Conservation (phyloP, 495 filamentous ascomycete genomes). For the Penicillium riverlandense region DNA sequence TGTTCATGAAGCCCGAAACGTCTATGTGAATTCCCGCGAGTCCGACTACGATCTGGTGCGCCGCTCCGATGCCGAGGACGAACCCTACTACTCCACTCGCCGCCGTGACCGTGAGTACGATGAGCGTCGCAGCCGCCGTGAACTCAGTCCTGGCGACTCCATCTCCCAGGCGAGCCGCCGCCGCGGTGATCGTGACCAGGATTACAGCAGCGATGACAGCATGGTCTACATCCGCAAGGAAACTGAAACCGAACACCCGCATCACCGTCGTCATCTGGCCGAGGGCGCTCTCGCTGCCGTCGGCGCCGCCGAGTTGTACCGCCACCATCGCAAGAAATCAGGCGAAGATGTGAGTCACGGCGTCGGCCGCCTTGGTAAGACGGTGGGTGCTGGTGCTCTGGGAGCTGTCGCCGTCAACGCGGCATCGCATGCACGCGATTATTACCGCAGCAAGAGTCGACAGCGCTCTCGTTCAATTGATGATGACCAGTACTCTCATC, state of each 20-base stretch:
- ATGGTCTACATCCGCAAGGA: slow-evolving; percentile 53
- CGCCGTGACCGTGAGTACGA: slow-evolving; percentile 52
- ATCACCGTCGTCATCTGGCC: slow-evolving; percentile 74
- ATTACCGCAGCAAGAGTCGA: slow-evolving; percentile 58
- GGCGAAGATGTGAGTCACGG: slow-evolving; percentile 51
- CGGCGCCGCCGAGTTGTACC: slow-evolving; percentile 66
- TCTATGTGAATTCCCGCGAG: slow-evolving; percentile 59
- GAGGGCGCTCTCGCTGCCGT: slow-evolving; percentile 79
- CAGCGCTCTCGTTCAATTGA: slow-evolving; percentile 42
- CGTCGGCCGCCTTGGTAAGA: slow-evolving; percentile 61
- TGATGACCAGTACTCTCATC: slow-evolving; percentile 35
- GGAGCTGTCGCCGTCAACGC: slow-evolving; percentile 79
- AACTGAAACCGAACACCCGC: slow-evolving; percentile 40
- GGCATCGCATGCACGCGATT: slow-evolving; percentile 61
- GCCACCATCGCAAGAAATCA: slow-evolving; percentile 55
- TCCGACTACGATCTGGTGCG: slow-evolving; percentile 63
- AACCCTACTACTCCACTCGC: slow-evolving; percentile 60
- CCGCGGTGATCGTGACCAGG: slow-evolving; percentile 27
- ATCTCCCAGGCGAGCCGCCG: slow-evolving; percentile 43
- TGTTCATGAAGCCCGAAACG: slow-evolving; percentile 63
- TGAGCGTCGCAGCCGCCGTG: slow-evolving; percentile 42
- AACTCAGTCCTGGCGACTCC: slow-evolving; percentile 53
- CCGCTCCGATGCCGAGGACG: slow-evolving; percentile 48
- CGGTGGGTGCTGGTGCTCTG: slow-evolving; percentile 71
- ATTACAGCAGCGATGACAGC: slow-evolving; percentile 59